Evolutionary conservation across 2,329 filamentous ascomycete species (phyloP).

Genomic region (Tolypocladium inflatum): DNA sequence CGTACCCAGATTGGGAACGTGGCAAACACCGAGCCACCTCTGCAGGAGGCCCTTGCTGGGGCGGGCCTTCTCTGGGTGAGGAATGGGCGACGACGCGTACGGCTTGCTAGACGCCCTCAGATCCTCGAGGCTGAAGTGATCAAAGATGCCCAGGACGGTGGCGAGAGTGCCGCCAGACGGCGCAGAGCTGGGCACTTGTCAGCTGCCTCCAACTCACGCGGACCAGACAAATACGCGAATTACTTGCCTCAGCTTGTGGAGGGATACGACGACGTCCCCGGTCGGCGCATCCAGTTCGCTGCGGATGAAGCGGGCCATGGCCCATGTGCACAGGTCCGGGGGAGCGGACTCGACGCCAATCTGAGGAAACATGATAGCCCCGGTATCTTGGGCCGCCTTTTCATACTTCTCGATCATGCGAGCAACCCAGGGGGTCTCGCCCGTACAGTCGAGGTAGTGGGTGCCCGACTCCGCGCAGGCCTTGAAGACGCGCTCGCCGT

Average conservation of each 20-base stretch:
- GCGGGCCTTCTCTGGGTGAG: slow-evolving; percentile 26
- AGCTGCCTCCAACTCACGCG: background rate
- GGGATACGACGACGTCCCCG: slow-evolving; percentile 42
- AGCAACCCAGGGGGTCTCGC: slow-evolving; percentile 48
- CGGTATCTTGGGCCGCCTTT: slow-evolving; percentile 37
- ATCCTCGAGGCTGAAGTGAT: slow-evolving; percentile 39
- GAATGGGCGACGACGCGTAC: slow-evolving; percentile 48
- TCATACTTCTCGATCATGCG: slow-evolving; percentile 54
- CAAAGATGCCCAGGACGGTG: slow-evolving; percentile 53
- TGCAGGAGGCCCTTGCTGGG: slow-evolving; percentile 25
- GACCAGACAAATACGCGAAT: background rate
- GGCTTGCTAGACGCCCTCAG: slow-evolving; percentile 35
- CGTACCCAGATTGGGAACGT: slow-evolving; percentile 42
- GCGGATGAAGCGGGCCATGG: slow-evolving; percentile 40
- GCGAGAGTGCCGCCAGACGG: slow-evolving; percentile 60
- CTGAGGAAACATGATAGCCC: slow-evolving; percentile 53
- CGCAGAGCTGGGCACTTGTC: slow-evolving; percentile 11
- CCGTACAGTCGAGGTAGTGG: slow-evolving; percentile 55
- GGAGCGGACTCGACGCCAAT: slow-evolving; percentile 53
- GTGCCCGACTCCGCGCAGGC: slow-evolving; percentile 54
- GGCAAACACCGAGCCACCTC: slow-evolving; percentile 38
- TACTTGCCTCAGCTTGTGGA: slow-evolving; percentile 31
- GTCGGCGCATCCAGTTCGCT: slow-evolving; percentile 38
- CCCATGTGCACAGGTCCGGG: slow-evolving; percentile 48
- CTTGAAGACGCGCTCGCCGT: slow-evolving; percentile 50